These are phyloP conservation scores for Verticillium alfalfae DNA, from an alignment of 2,329 filamentous ascomycete genomes.

Conservation along the genomic window DNA sequence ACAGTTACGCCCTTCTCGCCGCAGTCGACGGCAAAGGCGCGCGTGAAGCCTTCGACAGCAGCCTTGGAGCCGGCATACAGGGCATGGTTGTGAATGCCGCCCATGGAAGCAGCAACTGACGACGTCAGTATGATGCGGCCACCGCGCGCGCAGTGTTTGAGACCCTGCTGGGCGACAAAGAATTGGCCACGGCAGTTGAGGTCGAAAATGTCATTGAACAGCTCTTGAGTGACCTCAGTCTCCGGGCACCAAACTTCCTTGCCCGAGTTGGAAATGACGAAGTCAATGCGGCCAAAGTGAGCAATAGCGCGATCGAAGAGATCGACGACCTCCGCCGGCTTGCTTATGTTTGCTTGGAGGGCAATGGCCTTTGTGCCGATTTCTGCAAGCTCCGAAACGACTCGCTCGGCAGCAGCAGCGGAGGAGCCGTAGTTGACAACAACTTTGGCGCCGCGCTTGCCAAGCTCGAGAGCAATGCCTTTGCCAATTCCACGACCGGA, in stretches of 20 bases:
- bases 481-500: conserved; percentile 61
- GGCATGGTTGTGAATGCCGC: conserved; percentile 64
- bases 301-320: conserved; percentile 62
- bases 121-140: conserved; percentile 70
- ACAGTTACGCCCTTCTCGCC: conserved; percentile 63
- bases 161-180: conserved; percentile 71
- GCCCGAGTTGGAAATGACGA: conserved; percentile 67
- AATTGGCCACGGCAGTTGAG: conserved; percentile 69
- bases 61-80: conserved; percentile 69
- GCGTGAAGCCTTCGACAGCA: conserved; percentile 67
- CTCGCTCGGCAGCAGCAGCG: conserved; percentile 45
- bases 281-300: conserved; percentile 65
- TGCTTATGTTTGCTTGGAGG: conserved; percentile 61
- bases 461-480: conserved; percentile 63
- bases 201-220: conserved; percentile 68
- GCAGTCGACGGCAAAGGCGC: conserved; percentile 67
- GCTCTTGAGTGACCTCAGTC: conserved; percentile 63
- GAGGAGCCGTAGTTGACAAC: conserved; percentile 64
- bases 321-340: conserved; percentile 50
- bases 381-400: conserved; percentile 48
- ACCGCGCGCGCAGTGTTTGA: conserved; percentile 63
- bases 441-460: conserved; percentile 57
- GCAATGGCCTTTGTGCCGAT: conserved; percentile 53
- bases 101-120: conserved; percentile 61
- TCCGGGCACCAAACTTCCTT: conserved; percentile 68